Conservation (phyloP, 306 rosid species). For the Canavalia ensiformis region DNA sequence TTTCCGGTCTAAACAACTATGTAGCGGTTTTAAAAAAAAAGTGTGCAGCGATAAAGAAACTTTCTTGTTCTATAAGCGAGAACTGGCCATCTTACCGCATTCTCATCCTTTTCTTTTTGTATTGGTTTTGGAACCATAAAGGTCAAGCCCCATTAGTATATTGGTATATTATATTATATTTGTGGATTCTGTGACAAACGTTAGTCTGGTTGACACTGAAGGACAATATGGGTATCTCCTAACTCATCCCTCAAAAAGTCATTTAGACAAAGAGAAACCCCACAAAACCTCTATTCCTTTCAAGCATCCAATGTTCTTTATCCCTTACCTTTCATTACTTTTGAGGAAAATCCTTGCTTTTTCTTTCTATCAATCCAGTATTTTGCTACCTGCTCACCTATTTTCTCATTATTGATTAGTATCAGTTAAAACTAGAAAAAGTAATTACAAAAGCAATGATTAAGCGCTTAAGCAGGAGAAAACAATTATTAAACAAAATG, state of each 20-base stretch:
- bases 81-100: constrained; percentile 56
- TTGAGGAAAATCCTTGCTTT: constrained; percentile 69
- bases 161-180: constrained; percentile 38
- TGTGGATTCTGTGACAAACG: constrained; percentile 94
- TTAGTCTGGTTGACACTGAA: constrained; percentile 68
- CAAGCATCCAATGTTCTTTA: constrained; percentile 92
- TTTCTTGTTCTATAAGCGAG: constrained; percentile 56
- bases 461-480: constrained; percentile 17
- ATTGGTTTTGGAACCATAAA: constrained; percentile 62
- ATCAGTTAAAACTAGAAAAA: neutral
- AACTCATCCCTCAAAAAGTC: constrained; percentile 54
- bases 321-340: constrained; percentile 83
- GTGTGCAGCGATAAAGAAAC: constrained; percentile 59
- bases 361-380: constrained; percentile 49
- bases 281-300: constrained; percentile 75
- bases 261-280: constrained; percentile 83
- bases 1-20: constrained; percentile 6
- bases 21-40: neutral
- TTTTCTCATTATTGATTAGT: constrained; percentile 50
- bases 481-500: constrained; percentile 9
- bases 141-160: constrained; percentile 58
- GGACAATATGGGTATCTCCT: constrained; percentile 83
- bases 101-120: constrained; percentile 61
- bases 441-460: constrained; percentile 7
- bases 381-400: constrained; percentile 56